A percentile compares a stretch with the other conserved stretches of the same genome.
These are phyloP conservation scores for Huntiella bhutanensis DNA, from an alignment of 2,329 filamentous ascomycete genomes.

Conservation along the genomic window DNA sequence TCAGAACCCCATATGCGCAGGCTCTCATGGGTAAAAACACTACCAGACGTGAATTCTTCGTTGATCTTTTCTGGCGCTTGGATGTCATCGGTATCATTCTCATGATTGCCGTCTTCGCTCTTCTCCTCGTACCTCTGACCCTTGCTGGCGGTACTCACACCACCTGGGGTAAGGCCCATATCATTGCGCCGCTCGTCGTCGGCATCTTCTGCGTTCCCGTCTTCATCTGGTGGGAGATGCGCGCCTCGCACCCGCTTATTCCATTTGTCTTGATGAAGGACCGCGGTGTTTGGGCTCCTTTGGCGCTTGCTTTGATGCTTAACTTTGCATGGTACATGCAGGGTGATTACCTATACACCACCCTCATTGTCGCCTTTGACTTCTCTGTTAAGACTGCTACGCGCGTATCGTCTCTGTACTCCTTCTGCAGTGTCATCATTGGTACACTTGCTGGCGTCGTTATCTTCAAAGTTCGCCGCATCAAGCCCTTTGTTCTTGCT, in stretches of 20 bases:
- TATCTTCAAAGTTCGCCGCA: slow-evolving; percentile 35
- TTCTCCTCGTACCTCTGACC: slow-evolving; percentile 27
- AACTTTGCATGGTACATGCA: slow-evolving; percentile 45
- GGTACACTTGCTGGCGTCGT: slow-evolving; percentile 37
- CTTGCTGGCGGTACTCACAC: slow-evolving; percentile 24
- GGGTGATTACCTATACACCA: slow-evolving; percentile 44
- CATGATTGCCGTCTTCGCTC: slow-evolving; percentile 26
- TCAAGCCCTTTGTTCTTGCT: slow-evolving; percentile 44
- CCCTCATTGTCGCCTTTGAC: slow-evolving; percentile 41
- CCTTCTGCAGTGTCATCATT: slow-evolving; percentile 35
- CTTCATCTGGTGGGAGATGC: slow-evolving; percentile 30
- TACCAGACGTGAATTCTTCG: slow-evolving; percentile 6
- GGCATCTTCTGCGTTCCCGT: slow-evolving; percentile 29
- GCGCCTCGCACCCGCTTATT: slow-evolving; percentile 33
- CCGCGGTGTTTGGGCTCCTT: slow-evolving; percentile 42
- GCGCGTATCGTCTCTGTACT: slow-evolving; percentile 40
- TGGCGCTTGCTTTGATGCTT: slow-evolving; percentile 37
- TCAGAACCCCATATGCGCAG: slow-evolving; percentile 21
- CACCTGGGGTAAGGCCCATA: slow-evolving; percentile 21
- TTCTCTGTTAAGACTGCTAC: slow-evolving; percentile 37
- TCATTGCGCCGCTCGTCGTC: slow-evolving; percentile 27
- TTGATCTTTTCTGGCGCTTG: slow-evolving; percentile 26
- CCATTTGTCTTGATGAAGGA: slow-evolving; percentile 43
- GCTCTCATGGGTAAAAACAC: slow-evolving; percentile 19
- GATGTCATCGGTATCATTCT: slow-evolving; percentile 27